A percentile compares a stretch with the other conserved stretches of the same genome.
Evolutionary conservation across 106 monocot species (phyloP).

Genomic region (Triglochin maritima): DNA sequence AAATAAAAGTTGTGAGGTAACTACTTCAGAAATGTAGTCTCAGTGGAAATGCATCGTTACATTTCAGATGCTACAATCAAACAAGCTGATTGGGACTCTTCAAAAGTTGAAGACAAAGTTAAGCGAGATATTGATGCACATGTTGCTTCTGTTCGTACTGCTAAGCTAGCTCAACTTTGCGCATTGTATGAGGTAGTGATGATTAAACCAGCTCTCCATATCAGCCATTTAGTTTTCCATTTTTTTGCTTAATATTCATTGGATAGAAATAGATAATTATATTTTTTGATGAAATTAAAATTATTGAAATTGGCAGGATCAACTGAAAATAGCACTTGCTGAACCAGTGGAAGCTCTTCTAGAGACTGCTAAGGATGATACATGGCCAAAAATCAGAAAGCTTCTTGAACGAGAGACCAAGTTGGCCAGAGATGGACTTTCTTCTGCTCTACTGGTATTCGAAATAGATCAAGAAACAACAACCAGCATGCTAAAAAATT

Average conservation of each 20-base stretch:
- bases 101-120: conserved; percentile 46
- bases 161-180: conserved; percentile 36
- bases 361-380: conserved; percentile 40
- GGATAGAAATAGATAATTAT: too few relatives aligned
- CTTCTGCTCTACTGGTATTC: conserved; percentile 36
- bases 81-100: conserved; percentile 48
- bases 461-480: conserved; percentile 44
- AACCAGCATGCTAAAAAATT: conserved; percentile 26
- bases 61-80: conserved; percentile 20
- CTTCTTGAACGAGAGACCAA: conserved; percentile 49
- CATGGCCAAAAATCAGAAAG: conserved; percentile 56
- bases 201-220: too few relatives aligned
- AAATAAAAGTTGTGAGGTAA: too few relatives aligned
- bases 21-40: too few relatives aligned
- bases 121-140: conserved; percentile 50
- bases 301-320: conserved; percentile 18
- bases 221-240: too few relatives aligned
- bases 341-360: conserved; percentile 53
- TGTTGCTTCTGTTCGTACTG: conserved; percentile 31
- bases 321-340: conserved; percentile 40
- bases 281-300: too few relatives aligned
- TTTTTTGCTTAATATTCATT: too few relatives aligned
- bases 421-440: conserved; percentile 27
- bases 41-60: too few relatives aligned
- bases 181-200: conserved; percentile 13